Percentiles rank a stretch among this genome's conserved stretches.
Conservation (phyloP, 169 alveolate genomes). For the Cryptosporidium felis region DNA sequence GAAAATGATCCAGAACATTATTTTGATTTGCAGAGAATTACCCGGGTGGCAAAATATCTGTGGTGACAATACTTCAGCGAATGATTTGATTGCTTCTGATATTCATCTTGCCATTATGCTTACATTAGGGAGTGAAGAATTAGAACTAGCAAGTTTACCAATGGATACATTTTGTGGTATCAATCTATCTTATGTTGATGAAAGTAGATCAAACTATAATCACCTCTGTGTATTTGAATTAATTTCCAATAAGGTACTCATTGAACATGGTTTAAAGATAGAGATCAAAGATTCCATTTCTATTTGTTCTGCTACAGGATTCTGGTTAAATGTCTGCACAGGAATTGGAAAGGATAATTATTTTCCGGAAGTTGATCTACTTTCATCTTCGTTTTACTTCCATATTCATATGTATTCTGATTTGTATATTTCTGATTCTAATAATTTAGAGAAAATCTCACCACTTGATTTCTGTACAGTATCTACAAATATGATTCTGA, state of each 20-base stretch:
- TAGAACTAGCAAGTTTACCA: background rate
- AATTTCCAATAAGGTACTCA: background rate
- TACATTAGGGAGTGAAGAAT: background rate
- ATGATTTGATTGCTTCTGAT: constrained; percentile 39
- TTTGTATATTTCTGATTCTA: background rate
- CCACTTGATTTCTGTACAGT: constrained; percentile 43
- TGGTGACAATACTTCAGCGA: background rate
- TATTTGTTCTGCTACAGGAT: constrained; percentile 42
- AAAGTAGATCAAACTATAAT: constrained; percentile 3
- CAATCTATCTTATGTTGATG: background rate
- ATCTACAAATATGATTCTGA: background rate
- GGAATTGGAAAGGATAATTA: background rate
- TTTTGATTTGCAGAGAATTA: constrained; percentile 56
- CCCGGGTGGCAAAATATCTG: constrained; percentile 62
- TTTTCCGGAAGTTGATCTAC: constrained; percentile 3
- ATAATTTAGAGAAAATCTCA: background rate
- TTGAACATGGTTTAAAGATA: background rate
- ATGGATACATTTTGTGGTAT: constrained; percentile 19
- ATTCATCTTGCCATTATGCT: constrained; percentile 26
- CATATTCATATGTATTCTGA: background rate
- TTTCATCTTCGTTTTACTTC: constrained; percentile 26
- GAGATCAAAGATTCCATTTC: background rate
- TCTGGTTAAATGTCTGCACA: constrained; percentile 45
- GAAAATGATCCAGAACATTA: constrained; percentile 1
- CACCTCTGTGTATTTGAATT: constrained; percentile 4